Conservation (phyloP, 306 rosid species). For the Quercus dentata region DNA sequence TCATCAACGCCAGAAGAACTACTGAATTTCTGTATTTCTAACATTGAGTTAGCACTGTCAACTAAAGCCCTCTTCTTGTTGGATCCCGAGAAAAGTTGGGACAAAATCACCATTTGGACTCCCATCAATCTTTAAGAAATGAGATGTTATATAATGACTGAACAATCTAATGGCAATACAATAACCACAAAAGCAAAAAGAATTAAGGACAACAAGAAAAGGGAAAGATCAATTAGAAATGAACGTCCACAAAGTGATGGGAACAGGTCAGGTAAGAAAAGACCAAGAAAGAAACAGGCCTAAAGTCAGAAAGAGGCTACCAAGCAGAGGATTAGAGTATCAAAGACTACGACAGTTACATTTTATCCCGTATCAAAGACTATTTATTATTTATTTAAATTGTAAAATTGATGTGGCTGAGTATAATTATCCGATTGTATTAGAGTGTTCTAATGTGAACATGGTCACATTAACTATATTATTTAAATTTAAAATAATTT, state of each 20-base stretch:
- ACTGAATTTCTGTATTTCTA: constrained; percentile 28
- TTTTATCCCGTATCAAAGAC: too few relatives aligned
- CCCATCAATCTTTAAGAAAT: not conserved
- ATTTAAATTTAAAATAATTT: not conserved
- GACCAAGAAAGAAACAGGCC: not conserved
- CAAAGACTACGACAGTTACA: not conserved
- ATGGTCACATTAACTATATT: not conserved
- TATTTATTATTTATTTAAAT: not conserved
- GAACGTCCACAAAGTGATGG: not conserved
- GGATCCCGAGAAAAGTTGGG: constrained; percentile 38
- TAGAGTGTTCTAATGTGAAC: not conserved
- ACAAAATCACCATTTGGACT: constrained; percentile 16
- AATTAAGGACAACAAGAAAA: not conserved
- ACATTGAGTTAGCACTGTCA: constrained; percentile 21
- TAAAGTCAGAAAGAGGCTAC: not conserved
- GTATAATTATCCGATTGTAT: not conserved
- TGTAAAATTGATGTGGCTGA: not conserved
- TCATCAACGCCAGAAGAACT: not conserved
- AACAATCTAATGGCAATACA: not conserved
- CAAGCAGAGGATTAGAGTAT: not conserved
- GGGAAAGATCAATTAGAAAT: not conserved
- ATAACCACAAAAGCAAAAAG: not conserved
- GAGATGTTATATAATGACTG: not conserved
- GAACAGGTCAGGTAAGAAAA: not conserved
- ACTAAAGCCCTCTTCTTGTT: constrained; percentile 49